These are phyloP conservation scores for Xylaria longipes DNA, from an alignment of 495 filamentous ascomycete species.

Conservation along the genomic window DNA sequence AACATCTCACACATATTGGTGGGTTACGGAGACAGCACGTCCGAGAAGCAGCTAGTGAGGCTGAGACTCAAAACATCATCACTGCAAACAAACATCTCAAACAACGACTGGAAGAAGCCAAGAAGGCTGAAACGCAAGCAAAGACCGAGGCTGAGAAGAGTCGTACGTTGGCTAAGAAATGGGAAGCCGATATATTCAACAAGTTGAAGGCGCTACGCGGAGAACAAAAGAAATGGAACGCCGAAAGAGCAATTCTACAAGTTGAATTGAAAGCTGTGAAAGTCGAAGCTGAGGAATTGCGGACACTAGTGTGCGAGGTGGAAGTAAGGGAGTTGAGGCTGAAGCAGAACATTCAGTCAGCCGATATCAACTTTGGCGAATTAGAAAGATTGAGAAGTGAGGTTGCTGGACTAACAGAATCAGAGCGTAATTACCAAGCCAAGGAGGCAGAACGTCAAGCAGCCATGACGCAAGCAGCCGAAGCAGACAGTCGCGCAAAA, in stretches of 20 bases:
- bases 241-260: constrained; percentile 58
- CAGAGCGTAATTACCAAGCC: constrained; percentile 63
- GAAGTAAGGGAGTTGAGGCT: constrained; percentile 65
- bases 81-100: constrained; percentile 75
- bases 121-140: constrained; percentile 64
- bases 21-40: constrained; percentile 72
- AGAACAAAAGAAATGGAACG: constrained; percentile 69
- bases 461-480: constrained; percentile 57
- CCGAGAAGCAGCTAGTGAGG: constrained; percentile 70
- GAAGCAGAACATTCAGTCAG: constrained; percentile 63
- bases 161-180: constrained; percentile 70
- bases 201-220: constrained; percentile 67
- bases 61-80: constrained; percentile 76
- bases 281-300: constrained; percentile 61
- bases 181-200: constrained; percentile 67
- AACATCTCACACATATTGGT: constrained; percentile 76
- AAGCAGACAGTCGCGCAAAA: constrained; percentile 58
- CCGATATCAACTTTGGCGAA: constrained; percentile 64
- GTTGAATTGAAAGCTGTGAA: constrained; percentile 58
- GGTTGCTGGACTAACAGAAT: constrained; percentile 61
- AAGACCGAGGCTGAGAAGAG: constrained; percentile 70
- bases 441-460: constrained; percentile 60
- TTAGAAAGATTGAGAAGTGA: constrained; percentile 63
- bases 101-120: constrained; percentile 70
- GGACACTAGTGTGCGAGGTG: constrained; percentile 62